These are phyloP conservation scores for Lipomyces orientalis DNA, from an alignment of 805 yeast genomes.

Conservation along the genomic window DNA sequence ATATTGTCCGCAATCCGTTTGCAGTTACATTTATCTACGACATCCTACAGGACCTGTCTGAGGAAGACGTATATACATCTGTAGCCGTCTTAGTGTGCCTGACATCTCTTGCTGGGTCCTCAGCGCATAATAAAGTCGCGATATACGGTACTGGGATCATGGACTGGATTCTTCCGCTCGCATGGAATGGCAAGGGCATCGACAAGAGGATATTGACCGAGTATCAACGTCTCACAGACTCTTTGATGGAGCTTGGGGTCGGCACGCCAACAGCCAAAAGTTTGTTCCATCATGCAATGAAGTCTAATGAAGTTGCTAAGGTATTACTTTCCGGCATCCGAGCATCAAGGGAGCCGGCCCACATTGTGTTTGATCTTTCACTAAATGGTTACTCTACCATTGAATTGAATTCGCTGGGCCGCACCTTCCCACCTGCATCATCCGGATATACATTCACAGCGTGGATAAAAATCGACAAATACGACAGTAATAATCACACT, in stretches of 20 bases:
- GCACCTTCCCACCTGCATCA: conserved; percentile 34
- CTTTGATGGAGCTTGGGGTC: conserved; percentile 33
- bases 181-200: conserved; percentile 17
- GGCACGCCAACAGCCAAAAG: conserved; percentile 28
- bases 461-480: conserved; percentile 36
- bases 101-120: conserved; percentile 16
- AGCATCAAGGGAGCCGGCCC: conserved; percentile 33
- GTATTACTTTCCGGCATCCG: conserved; percentile 25
- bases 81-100: conserved; percentile 25
- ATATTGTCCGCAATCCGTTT: conserved; percentile 26
- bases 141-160: conserved; percentile 22
- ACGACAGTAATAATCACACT: conserved; percentile 30
- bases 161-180: conserved; percentile 20
- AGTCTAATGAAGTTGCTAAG: conserved; percentile 20
- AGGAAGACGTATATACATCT: conserved; percentile 21
- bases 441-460: conserved; percentile 36
- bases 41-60: conserved; percentile 4
- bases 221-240: conserved; percentile 4
- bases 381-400: conserved; percentile 31
- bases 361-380: conserved; percentile 33
- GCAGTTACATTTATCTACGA: conserved; percentile 23
- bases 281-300: conserved; percentile 23
- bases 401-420: conserved; percentile 30
- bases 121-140: conserved; percentile 28
- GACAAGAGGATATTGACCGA: conserved; percentile 11